A percentile compares a stretch with the other conserved stretches of the same genome.
phyloP scores from a whole-genome alignment of 2,329 filamentous ascomycete species.

The Onygenales sp. region DNA sequence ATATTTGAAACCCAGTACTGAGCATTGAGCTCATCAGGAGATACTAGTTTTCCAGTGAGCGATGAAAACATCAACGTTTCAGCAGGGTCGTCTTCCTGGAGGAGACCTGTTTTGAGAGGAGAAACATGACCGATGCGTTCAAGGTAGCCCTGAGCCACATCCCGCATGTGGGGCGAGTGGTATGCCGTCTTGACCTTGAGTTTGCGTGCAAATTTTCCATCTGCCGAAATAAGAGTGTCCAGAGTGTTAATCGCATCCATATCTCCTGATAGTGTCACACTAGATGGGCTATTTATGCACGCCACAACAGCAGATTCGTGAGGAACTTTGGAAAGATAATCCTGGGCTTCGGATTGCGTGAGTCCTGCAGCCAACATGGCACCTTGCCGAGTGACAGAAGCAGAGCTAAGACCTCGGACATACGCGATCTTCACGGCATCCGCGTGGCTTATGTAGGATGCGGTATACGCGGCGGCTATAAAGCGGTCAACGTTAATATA shows the following conservation, averaged over 20 bases:
- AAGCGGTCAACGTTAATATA: background rate
- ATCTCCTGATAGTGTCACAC: slow-evolving; percentile 21
- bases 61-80: slow-evolving; percentile 12
- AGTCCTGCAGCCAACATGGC: slow-evolving; percentile 47
- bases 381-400: slow-evolving; percentile 30
- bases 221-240: slow-evolving; percentile 12
- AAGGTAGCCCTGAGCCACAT: slow-evolving; percentile 21
- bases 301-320: slow-evolving; percentile 17
- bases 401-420: slow-evolving; percentile 25
- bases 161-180: slow-evolving; percentile 25
- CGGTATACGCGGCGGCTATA: slow-evolving; percentile 35
- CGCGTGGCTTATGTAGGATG: slow-evolving; percentile 24
- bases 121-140: background rate
- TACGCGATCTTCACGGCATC: slow-evolving; percentile 40
- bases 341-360: slow-evolving; percentile 12
- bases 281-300: slow-evolving; percentile 23
- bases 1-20: slow-evolving; percentile 11
- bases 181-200: slow-evolving; percentile 22
- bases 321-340: slow-evolving; percentile 11
- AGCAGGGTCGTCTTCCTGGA: background rate
- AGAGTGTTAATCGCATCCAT: slow-evolving; percentile 12
- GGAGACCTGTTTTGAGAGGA: slow-evolving; percentile 8
- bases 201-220: slow-evolving; percentile 18
- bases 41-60: slow-evolving; percentile 9
- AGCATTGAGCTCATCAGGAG: slow-evolving; percentile 2